Percentiles rank a stretch among this genome's conserved stretches.
These are phyloP conservation scores for Erysimum cheiri DNA, from an alignment of 441 rosid genomes.

Conservation along the genomic window DNA sequence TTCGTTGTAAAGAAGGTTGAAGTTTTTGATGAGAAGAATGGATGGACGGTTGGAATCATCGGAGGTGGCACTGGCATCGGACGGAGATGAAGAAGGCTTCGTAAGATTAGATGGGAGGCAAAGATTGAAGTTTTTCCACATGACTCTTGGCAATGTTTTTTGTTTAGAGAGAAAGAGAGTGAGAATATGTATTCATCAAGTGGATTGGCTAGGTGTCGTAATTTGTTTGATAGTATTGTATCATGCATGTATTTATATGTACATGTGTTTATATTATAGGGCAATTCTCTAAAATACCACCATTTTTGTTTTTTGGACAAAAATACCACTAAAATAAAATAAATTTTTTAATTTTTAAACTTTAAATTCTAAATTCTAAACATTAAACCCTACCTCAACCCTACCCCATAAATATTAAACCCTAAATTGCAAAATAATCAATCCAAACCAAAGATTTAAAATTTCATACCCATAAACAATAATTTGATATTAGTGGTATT, in stretches of 20 bases:
- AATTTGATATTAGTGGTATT: no score
- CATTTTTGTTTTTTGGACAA: no score
- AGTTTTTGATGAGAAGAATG: conserved; percentile 51
- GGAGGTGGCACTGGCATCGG: conserved; percentile 16
- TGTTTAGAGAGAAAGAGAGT: conserved; percentile 23
- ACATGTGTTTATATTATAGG: background rate
- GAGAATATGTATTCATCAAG: conserved; percentile 22
- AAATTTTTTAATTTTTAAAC: no score
- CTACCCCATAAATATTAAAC: no score
- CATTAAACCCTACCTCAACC: no score
- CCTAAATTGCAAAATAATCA: no score
- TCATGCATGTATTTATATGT: conserved; percentile 13
- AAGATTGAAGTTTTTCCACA: conserved; percentile 67
- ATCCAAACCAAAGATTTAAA: no score
- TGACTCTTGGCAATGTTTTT: conserved; percentile 53
- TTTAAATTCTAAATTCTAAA: no score
- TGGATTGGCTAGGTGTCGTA: conserved; percentile 35
- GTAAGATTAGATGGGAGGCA: conserved; percentile 52
- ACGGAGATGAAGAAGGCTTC: conserved; percentile 29
- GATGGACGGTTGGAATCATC: conserved; percentile 38
- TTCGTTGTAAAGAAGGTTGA: conserved; percentile 52
- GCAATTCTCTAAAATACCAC: no score
- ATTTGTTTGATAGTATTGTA: conserved; percentile 29
- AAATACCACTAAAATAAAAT: no score
- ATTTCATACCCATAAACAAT: no score